Conservation (phyloP, 2,329 filamentous ascomycete species). For the Nothophoma quercina region DNA sequence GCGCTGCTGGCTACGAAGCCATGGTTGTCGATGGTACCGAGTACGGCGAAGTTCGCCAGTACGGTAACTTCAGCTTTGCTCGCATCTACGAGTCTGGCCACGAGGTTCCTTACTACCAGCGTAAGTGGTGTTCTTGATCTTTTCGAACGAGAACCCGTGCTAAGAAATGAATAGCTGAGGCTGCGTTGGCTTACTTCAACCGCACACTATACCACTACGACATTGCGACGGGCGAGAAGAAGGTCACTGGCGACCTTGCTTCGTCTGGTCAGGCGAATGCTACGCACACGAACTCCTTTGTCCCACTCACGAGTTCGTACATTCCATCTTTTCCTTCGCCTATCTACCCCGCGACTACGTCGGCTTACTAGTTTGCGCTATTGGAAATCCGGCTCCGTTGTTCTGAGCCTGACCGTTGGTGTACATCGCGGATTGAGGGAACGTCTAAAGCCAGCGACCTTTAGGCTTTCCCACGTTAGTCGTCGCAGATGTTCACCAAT, state of each 20-base stretch:
- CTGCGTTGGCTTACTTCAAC: conserved; percentile 48
- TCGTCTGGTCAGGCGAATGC: conserved; percentile 46
- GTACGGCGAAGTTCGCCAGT: conserved; percentile 75
- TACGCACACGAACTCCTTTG: conserved; percentile 51
- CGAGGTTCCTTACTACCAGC: conserved; percentile 57
- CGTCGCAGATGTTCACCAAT: no score
- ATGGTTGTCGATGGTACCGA: conserved; percentile 67
- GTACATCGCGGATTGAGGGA: no score
- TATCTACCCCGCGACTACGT: conserved; percentile 23
- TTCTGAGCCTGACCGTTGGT: no score
- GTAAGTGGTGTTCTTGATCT: conserved; percentile 12
- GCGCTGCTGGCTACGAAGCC: conserved; percentile 74
- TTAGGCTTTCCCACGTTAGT: no score
- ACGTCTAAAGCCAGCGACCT: no score
- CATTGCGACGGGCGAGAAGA: conserved; percentile 45
- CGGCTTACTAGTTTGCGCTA: conserved; percentile 11
- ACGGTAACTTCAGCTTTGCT: conserved; percentile 68
- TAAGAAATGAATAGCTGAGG: conserved; percentile 26
- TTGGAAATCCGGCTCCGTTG: no score
- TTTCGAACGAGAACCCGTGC: neutral
- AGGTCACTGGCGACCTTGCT: conserved; percentile 45
- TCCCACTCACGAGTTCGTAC: conserved; percentile 38
- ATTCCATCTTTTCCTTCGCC: conserved; percentile 18
- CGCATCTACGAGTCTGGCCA: conserved; percentile 63
- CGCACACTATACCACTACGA: conserved; percentile 47